phyloP scores from a whole-genome alignment of 1,284 basidiomycete genomes.

The Coniferiporia sulphurascens region DNA sequence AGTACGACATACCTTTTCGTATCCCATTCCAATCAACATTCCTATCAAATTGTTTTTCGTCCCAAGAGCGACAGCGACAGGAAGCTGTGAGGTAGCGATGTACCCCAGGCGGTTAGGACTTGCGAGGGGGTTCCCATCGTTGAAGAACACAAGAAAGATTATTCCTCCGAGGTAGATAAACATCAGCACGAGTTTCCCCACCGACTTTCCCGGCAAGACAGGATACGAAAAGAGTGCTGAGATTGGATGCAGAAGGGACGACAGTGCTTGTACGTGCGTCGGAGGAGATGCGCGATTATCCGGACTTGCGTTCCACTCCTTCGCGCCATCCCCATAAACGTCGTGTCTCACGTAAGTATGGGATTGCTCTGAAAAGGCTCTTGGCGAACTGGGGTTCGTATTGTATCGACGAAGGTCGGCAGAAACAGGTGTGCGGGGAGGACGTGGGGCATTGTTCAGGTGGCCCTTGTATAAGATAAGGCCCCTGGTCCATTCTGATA shows the following conservation, averaged over 20 bases:
- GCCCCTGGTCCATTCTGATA: conserved; percentile 42
- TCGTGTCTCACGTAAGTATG: conserved; percentile 7
- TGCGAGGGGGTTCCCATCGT: conserved; percentile 47
- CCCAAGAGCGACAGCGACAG: conserved; percentile 63
- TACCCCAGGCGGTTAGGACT: conserved; percentile 52
- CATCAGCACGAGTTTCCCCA: conserved; percentile 45
- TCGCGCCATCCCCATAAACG: neutral
- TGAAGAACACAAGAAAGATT: conserved; percentile 46
- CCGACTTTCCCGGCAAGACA: conserved; percentile 24
- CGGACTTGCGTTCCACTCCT: neutral
- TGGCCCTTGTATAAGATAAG: conserved; percentile 31
- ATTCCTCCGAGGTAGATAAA: conserved; percentile 43
- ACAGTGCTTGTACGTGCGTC: neutral
- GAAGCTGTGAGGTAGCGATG: conserved; percentile 65
- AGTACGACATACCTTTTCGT: conserved; percentile 54
- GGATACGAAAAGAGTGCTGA: neutral
- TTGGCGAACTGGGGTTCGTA: neutral
- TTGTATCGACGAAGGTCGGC: neutral
- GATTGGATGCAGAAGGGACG: conserved; percentile 9
- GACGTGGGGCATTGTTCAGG: neutral
- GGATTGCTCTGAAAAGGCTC: conserved; percentile 7
- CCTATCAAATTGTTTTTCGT: conserved; percentile 72
- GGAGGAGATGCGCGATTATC: neutral
- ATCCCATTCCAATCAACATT: conserved; percentile 60
- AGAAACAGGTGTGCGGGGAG: neutral